Evolutionary conservation across 495 filamentous ascomycete species (phyloP), one percentile per base, ranked within the genome.

Genomic region (Aspergillus ostianus): DNA sequence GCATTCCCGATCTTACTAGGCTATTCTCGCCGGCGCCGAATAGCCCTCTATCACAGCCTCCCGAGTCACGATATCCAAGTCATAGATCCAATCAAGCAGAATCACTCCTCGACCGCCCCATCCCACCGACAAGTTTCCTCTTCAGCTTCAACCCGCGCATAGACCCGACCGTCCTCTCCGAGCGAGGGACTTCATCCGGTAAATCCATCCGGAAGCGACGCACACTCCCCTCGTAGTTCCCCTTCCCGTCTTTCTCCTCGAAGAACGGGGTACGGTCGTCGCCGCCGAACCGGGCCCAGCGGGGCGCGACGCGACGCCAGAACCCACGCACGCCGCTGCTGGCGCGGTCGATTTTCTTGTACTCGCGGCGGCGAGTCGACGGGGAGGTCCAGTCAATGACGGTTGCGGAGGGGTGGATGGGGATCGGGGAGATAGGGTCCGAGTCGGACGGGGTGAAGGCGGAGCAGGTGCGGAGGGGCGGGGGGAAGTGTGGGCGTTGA

Each of bases 301-400:
- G 64, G 0, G 78, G 77, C 7, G 77, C 77, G 3, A 80, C 70
- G 0, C 70, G 71, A 0, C 76, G 73, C 72, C 77, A 78, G 7
- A 81, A 57, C 5, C 79, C 77, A 0, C 79, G 73, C 7, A 80
- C 63, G 7, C 79, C 79, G 10, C 70, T 70, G 56, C 69, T 77
- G n/a, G 77, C 74, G 0, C 74, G 77, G 65, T 82, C 77, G 56
- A 82, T 82, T 49, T 80, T 76, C 49, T 79, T 69, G 48, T 82
- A 82, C 56, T 82, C 77, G 29, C 67, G 71, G 8, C 78, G 65
- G 19, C 79, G 77, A 10, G 78, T 80, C 15, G 76, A 73, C 9
- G 72, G 68, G 0, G 77, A 77, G 2, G 78, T 82, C 79, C 79
- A 82, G 59, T 81, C 77, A 60, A 80, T 80, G 4, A 79, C 71